Evolutionary conservation across 2,329 filamentous ascomycete genomes (phyloP), one percentile per base, ranked within the genome.

Genomic region (Geosmithia flava): DNA sequence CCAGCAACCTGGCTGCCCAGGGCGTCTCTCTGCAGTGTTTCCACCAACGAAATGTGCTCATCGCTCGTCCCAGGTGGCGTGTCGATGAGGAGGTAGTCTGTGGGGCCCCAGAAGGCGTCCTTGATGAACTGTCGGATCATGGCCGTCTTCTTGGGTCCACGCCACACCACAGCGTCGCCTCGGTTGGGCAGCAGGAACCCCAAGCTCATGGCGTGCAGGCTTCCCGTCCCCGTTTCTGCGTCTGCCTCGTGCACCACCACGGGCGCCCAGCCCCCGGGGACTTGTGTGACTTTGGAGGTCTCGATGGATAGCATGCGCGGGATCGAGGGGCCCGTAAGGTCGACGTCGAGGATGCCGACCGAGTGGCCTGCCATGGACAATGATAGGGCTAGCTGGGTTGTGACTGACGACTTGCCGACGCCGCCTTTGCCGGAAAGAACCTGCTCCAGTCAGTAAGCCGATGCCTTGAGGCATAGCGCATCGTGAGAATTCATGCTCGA

Each of bases 51-150:
- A 45, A 98, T 97, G 62, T 97, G 93, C 67, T 98, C 93, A 66
- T 98, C 93, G 51, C 86, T 93, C 2, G 93, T 98, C 2, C 93
- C 93, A 0, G 93, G 93, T 13, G 93, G 93, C 3, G 93, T 98
- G 65, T 98, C 93, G 59, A 98, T 87, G 50, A 98, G 77, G 1
- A 98, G 74, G 60, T 87, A 97, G 62, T 97, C 91, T n/a, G 87
- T 79, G 20, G 83, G 77, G 48, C 80, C 77, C 93, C 93, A 97
- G 29, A 87, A 74, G 4, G 96, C 90, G 59, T 96, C 90, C 1
- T 86, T 85, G 27, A 98, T 72, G 61, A 98, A 98, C 64, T 98
- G 93, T 41, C 90, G 81, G 50, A 98, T 88, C 93, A 98, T 98
- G 46, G 93, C 93, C 4, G 93, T 98, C 70, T 98, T 98, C 68